Evolutionary conservation across 805 yeast genomes (phyloP).

Genomic region (Middelhovenomyces tepae): DNA sequence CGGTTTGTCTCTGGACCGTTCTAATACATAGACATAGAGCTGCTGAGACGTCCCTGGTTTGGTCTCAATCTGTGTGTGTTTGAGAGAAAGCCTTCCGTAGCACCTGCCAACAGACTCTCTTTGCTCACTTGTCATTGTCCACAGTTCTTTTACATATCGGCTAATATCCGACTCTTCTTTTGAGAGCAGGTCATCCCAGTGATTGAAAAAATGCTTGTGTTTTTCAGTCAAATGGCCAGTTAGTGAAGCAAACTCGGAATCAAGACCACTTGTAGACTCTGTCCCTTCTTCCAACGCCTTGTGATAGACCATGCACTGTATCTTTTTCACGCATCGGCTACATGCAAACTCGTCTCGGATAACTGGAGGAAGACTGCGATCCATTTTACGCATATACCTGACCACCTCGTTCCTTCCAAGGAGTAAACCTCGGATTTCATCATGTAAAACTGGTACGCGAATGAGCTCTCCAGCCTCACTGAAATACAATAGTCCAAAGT

Average conservation of each 20-base stretch:
- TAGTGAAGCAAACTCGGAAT: constrained; percentile 38
- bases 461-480: constrained; percentile 51
- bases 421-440: constrained; percentile 59
- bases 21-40: constrained; percentile 13
- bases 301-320: constrained; percentile 52
- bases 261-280: constrained; percentile 45
- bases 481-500: constrained; percentile 62
- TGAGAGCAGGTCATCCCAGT: constrained; percentile 67
- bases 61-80: constrained; percentile 3
- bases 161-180: constrained; percentile 60
- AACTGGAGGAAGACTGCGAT: constrained; percentile 14
- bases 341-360: constrained; percentile 14
- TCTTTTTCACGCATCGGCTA: constrained; percentile 49
- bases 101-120: constrained; percentile 62
- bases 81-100: constrained; percentile 31
- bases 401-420: constrained; percentile 68
- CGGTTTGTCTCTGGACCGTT: constrained; percentile 4
- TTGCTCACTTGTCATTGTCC: constrained; percentile 50
- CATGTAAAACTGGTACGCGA: constrained; percentile 41
- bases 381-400: constrained; percentile 38
- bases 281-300: constrained; percentile 52
- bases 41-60: no score
- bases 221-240: constrained; percentile 42
- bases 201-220: constrained; percentile 49
- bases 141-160: constrained; percentile 51